These are phyloP conservation scores for Stentor roeselii DNA, from an alignment of 73 alveolate species.

Conservation along the genomic window DNA sequence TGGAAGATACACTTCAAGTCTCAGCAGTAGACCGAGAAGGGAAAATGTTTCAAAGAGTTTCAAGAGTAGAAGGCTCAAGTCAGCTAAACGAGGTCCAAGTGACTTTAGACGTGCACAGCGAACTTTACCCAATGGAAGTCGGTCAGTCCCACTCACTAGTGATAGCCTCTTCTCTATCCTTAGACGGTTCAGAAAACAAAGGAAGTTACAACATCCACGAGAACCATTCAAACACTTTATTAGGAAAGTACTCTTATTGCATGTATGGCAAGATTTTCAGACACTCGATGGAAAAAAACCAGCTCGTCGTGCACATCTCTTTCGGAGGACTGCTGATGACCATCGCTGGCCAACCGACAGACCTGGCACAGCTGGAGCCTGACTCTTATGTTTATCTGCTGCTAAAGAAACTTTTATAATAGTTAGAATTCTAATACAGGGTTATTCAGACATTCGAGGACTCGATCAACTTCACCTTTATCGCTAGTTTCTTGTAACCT, in stretches of 20 bases:
- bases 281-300: neutral
- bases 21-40: conserved; percentile 18
- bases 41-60: conserved; percentile 22
- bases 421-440: neutral
- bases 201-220: conserved; percentile 16
- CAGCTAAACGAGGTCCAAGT: neutral
- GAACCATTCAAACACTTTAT: conserved; percentile 15
- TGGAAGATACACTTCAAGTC: conserved; percentile 7
- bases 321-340: conserved; percentile 24
- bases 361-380: conserved; percentile 22
- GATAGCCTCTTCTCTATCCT: conserved; percentile 13
- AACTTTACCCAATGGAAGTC: conserved; percentile 14
- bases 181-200: neutral
- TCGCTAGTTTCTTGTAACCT: conserved; percentile 15
- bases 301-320: conserved; percentile 2
- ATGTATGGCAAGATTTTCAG: conserved; percentile 25
- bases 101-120: conserved; percentile 16
- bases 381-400: conserved; percentile 6
- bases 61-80: neutral
- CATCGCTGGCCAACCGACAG: neutral
- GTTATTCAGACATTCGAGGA: too few species aligned
- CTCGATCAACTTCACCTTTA: neutral
- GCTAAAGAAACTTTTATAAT: neutral
- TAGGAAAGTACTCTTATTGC: neutral
- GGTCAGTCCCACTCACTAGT: conserved; percentile 14